Percentiles rank a stretch among this genome's conserved stretches.
phyloP scores from a whole-genome alignment of 192 early-diverging fungal genomes.

The Coemansia sp. region DNA sequence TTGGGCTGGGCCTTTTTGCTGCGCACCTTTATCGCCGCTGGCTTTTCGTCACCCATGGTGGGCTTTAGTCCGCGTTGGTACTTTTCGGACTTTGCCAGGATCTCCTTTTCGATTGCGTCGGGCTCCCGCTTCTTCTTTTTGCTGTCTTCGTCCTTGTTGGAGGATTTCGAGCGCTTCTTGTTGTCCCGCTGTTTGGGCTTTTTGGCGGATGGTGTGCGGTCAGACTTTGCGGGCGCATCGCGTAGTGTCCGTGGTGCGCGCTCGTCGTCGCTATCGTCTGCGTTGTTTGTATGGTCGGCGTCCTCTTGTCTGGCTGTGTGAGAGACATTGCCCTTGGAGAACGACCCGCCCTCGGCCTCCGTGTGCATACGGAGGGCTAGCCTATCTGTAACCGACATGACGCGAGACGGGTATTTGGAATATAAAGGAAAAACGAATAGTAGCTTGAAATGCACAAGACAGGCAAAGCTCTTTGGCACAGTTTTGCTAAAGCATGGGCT shows the following conservation, averaged over 20 bases:
- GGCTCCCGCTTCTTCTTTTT: slow-evolving; percentile 1
- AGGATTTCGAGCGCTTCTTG: not conserved
- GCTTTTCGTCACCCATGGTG: not conserved
- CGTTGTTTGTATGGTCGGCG: not conserved
- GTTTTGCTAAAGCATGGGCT: not conserved
- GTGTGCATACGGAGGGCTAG: not conserved
- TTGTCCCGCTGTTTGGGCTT: slow-evolving; percentile 2
- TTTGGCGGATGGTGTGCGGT: not conserved
- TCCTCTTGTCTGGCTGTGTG: not conserved
- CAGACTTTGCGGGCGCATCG: slow-evolving; percentile 15
- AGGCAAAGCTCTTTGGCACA: not conserved
- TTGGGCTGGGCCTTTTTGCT: slow-evolving; percentile 72
- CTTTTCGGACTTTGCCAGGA: slow-evolving; percentile 23
- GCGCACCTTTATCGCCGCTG: slow-evolving; percentile 21
- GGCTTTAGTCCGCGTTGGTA: slow-evolving; percentile 26
- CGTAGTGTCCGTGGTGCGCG: slow-evolving; percentile 19
- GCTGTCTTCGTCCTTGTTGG: slow-evolving; percentile 1
- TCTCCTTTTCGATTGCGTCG: slow-evolving; percentile 10
- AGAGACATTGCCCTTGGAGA: slow-evolving; percentile 11
- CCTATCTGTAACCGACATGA: not conserved
- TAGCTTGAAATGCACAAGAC: not conserved
- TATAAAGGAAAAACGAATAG: not conserved
- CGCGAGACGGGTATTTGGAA: not conserved
- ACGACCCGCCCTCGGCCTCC: slow-evolving; percentile 5
- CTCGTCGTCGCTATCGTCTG: slow-evolving; percentile 8